Percentiles rank a stretch among this genome's conserved stretches.
Evolutionary conservation across 1,284 basidiomycete species (phyloP).

Genomic region (Cutaneotrichosporon sp.): DNA sequence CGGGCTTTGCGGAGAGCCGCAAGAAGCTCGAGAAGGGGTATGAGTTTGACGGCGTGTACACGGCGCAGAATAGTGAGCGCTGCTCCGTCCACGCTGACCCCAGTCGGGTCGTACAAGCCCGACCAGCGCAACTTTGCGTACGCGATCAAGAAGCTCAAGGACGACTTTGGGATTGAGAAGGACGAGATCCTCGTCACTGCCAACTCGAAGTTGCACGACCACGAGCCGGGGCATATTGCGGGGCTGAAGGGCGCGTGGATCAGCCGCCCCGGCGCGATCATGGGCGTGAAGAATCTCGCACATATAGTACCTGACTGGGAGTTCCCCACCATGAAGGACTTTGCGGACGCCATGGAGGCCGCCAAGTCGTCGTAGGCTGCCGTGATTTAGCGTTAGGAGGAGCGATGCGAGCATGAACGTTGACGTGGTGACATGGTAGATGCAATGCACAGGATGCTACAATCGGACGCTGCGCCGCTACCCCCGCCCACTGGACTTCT

Average conservation of each 20-base stretch:
- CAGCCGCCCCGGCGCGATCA: slow-evolving; percentile 21
- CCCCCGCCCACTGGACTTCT: slow-evolving; percentile 45
- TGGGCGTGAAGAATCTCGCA: slow-evolving; percentile 11
- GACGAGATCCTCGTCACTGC: slow-evolving; percentile 33
- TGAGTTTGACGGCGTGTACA: slow-evolving; percentile 33
- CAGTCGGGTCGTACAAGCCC: slow-evolving; percentile 37
- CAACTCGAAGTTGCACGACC: slow-evolving; percentile 31
- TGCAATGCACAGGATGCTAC: neutral
- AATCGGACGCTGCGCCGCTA: neutral
- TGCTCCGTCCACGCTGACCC: neutral
- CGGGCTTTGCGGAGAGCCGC: slow-evolving; percentile 22
- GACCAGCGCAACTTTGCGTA: slow-evolving; percentile 33
- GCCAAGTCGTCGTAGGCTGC: neutral
- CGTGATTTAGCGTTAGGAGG: no score
- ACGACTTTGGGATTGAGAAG: slow-evolving; percentile 24
- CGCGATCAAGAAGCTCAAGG: slow-evolving; percentile 25
- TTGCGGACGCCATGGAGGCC: slow-evolving; percentile 8
- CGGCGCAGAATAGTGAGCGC: slow-evolving; percentile 35
- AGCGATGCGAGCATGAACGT: neutral
- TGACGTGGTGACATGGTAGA: neutral
- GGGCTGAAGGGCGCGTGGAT: slow-evolving; percentile 37
- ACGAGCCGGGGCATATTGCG: slow-evolving; percentile 30
- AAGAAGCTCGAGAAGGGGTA: slow-evolving; percentile 29
- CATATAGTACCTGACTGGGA: slow-evolving; percentile 18
- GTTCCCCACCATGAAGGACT: slow-evolving; percentile 13